Evolutionary conservation across 495 filamentous ascomycete species (phyloP), one percentile per base, ranked within the genome.

Genomic region (Aspergillus ellipticus): DNA sequence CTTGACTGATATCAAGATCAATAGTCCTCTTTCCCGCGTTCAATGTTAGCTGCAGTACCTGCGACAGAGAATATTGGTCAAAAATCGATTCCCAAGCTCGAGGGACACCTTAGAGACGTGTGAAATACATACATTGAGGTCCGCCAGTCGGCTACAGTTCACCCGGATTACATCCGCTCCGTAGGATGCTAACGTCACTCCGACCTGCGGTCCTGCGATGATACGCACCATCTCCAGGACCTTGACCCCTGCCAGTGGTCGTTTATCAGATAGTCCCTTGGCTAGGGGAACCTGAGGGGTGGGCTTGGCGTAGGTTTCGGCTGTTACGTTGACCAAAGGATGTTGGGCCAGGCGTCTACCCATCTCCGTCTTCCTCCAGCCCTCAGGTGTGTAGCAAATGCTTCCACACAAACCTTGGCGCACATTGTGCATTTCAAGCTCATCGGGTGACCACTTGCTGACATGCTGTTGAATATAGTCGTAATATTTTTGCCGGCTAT

Each of bases 111-210:
- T 16, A 3, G 45, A 56, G 21, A 2, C 17, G n/a, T 6, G 31
- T 28, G 17, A 3, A 51, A 24, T 15, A 21, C 68, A 45, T 53
- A 70, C 63, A 56, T 71, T 70, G 1, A 68, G 22, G 57, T 88
- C 83, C 0, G 72, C 68, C 6, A 87, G 54, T 48, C 76, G 67
- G 29, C 75, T 76, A n/a, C 78, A 77, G 2, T 82, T 85, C 10
- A 86, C 71, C 3, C 81, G 65, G 63, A 87, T 79, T 2, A 90
- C 85, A 43, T 79, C 78, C 0, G 84, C 84, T 9, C 84, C 84
- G 46, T 81, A 74, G 26, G 84, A 69, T 1, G 84, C 84, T 2
- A 85, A 70, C 6, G 74, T 77, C 11, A 72, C 64, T 1, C 76
- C 76, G 22, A 86, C 74, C 4, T 75, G 68, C 0, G 83, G 83